Evolutionary conservation across 1,284 basidiomycete genomes (phyloP), one percentile per base, ranked within the genome.

Genomic region (Takashimella tepidaria): DNA sequence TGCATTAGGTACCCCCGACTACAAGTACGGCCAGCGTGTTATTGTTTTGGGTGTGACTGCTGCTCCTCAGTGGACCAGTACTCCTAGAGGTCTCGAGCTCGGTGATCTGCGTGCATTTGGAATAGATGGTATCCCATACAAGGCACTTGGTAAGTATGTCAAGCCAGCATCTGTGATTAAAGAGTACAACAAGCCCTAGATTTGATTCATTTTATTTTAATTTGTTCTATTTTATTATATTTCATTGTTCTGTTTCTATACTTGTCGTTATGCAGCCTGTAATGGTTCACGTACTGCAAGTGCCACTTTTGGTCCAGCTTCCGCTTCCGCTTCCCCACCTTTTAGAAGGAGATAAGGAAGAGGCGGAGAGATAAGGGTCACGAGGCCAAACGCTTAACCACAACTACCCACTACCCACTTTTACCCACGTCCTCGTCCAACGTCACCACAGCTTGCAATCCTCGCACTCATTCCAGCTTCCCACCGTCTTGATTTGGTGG

Each of bases 11-110:
- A 79, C 78, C 2, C 78, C 74, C 8, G 78, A 80, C 52, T 79
- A 78, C 62, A 79, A 78, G 55, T 83, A 83, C 59, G 82, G 83
- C 10, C 67, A 83, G 41, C 77, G 81, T 26, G 83, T 83, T 8
- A 72, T 80, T 11, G 81, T 84, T 46, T 70, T 84, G 44, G 83
- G 80, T 11, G 75, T 84, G 27, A 80, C 81, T 20, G 81, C 79
- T 6, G 78, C 81, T 13, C 81, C 82, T 16, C 79, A 80, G 50
- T 84, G 83, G 83, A 83, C 82, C 10, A 60, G 68, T 20, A 78
- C 80, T 0, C 51, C 53, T 11, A 72, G 81, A 54, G 83, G 83
- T 0, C 68, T 84, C 41, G 77, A 78, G 24, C 23, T 70, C 3
- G 72, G 68, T 11, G 60, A 50, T 4, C 49, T 66, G 11, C 45